Evolutionary conservation across 345 rosid species (phyloP), one percentile per base, ranked within the genome.

Genomic region (Ricinus communis): DNA sequence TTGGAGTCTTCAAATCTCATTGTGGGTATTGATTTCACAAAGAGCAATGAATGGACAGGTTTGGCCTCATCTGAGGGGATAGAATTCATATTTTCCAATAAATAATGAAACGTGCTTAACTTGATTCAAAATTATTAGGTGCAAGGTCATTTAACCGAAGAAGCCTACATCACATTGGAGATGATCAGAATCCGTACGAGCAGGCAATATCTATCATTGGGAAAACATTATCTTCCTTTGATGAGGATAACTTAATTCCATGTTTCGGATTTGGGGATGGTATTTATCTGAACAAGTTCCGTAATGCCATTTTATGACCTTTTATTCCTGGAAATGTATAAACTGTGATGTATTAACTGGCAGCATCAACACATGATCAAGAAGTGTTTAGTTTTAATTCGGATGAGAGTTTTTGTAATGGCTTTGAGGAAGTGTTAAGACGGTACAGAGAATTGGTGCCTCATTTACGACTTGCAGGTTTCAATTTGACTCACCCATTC

Each of bases 21-120:
- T 38, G 93, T 94, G 28, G 96, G 96, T 64, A 85, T 94, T 72
- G 98, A 91, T 84, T 90, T 91, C 83, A 94, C 98, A 1, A 94
- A 91, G 85, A 94, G 98, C 86, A 94, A 94, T 11, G 97, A 94
- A 30, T 91, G 98, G 98, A 90, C 97, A 83, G 98, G 98, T 90
- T 70, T 24, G 40, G 43, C 68, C 55, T 62, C 15, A 18, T 66
- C 53, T 15, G 49, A n/a, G 53, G 55, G 12, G 45, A 21, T 41
- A 27, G 1, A 31, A 28, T 41, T 57, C 36, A 13, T 55, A 11
- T 7, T 11, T 59, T 40, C 57, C 41, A 41, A 10, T 40, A 22
- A 38, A 53, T 62, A 14, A 19, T 27, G 11, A 25, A 68, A 41
- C 60, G 55, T 68, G 71, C 66, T 71, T 63, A 72, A 74, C 71